Evolutionary conservation across 495 filamentous ascomycete genomes (phyloP).

Genomic region (Hypomontagnella submonticulosa): DNA sequence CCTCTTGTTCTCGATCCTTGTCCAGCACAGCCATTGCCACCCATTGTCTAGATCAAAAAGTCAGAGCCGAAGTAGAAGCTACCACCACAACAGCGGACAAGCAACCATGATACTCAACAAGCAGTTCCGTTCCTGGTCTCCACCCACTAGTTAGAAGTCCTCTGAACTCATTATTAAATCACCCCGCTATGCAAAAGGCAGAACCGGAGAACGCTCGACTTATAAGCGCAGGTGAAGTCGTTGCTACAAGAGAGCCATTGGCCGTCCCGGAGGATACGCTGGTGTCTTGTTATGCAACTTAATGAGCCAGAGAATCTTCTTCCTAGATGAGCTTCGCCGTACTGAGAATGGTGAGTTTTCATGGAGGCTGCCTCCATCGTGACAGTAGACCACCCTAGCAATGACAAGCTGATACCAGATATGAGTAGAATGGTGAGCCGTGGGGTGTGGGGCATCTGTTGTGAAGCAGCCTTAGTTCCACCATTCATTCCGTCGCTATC

Average conservation of each 20-base stretch:
- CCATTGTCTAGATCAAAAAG: too few species aligned
- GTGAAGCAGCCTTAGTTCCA: neutral
- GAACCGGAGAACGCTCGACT: slow-evolving; percentile 21
- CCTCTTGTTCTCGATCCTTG: too few species aligned
- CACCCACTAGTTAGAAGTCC: too few species aligned
- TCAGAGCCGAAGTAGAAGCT: too few species aligned
- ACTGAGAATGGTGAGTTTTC: neutral
- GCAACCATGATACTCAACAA: too few species aligned
- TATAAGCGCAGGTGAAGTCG: slow-evolving; percentile 24
- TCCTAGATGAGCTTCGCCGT: slow-evolving; percentile 1
- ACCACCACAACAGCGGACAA: too few species aligned
- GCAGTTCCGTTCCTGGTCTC: too few species aligned
- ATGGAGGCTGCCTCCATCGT: neutral
- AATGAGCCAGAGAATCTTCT: slow-evolving; percentile 4
- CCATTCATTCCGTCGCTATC: slow-evolving; percentile 55
- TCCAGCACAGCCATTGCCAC: too few species aligned
- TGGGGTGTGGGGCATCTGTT: neutral
- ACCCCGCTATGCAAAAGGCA: slow-evolving; percentile 22
- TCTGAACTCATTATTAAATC: too few species aligned
- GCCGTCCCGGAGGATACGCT: slow-evolving; percentile 17
- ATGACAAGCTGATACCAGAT: slow-evolving; percentile 2
- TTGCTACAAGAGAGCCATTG: slow-evolving; percentile 22
- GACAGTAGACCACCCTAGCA: neutral
- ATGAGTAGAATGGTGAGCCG: neutral
- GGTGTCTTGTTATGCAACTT: slow-evolving; percentile 17